phyloP scores from a whole-genome alignment of 129 eudicot species.

The Helianthus tuberosus region DNA sequence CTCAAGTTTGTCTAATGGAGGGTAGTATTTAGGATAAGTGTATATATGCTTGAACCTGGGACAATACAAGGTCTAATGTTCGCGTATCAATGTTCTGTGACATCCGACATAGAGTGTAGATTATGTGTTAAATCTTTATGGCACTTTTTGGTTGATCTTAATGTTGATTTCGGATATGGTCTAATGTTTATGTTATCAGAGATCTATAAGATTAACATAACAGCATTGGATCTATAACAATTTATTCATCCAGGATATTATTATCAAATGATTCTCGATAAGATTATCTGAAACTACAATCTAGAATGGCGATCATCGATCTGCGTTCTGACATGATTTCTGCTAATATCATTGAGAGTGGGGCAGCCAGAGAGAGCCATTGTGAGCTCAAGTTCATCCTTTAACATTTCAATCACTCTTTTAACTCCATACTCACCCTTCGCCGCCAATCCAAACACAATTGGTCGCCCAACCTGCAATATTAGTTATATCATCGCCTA shows the following conservation, averaged over 20 bases:
- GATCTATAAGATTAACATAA: not conserved
- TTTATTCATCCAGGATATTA: not conserved
- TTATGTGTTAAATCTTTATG: not conserved
- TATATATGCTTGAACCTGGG: slow-evolving; percentile 19
- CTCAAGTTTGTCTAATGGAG: slow-evolving; percentile 10
- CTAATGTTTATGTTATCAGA: not conserved
- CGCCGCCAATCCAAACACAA: slow-evolving; percentile 66
- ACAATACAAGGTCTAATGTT: slow-evolving; percentile 8
- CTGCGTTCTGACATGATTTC: slow-evolving; percentile 56
- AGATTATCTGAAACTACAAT: slow-evolving; percentile 18
- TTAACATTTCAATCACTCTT: slow-evolving; percentile 62
- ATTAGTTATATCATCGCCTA: not conserved
- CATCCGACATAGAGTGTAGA: not conserved
- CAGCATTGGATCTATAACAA: not conserved
- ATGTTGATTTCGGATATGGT: too few relatives aligned
- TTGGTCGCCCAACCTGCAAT: slow-evolving; percentile 70
- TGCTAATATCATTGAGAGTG: slow-evolving; percentile 53
- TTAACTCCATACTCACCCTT: slow-evolving; percentile 64
- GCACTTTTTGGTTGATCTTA: too few relatives aligned
- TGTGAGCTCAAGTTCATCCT: slow-evolving; percentile 77
- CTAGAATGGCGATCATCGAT: slow-evolving; percentile 31
- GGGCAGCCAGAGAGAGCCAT: slow-evolving; percentile 87
- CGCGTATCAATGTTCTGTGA: not conserved
- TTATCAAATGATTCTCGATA: not conserved
- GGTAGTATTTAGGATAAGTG: slow-evolving; percentile 12